Base-by-base conservation (phyloP, 164 flowering plant genomes). In the Magnolia changhungtana region DNA sequence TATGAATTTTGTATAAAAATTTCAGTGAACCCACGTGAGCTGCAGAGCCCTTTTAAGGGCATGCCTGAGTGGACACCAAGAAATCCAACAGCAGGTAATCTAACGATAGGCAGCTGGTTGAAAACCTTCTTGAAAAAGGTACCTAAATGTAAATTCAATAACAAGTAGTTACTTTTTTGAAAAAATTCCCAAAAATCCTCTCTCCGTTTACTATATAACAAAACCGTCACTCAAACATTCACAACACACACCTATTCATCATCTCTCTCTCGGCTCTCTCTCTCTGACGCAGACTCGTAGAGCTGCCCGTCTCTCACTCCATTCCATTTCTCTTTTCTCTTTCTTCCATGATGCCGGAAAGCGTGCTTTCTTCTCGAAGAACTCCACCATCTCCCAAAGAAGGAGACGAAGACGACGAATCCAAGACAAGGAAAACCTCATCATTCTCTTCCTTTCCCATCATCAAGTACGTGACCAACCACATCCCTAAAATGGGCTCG, bases 351-450 rank as follows among this genome's bases (percentile, higher is more conserved):
- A 88, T 91, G 91, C 79, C 82, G 24, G 97, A 89, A 67, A 87
- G 88, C 49, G 85, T 79, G 50, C 85, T 87, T 50, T 92, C 95
- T 2, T 24, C 80, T 64, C 96, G 97, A 74, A 86, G 94, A 68
- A 49, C n/a, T 37, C 61, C 76, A 18, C 50, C 68, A 11, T 52
- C 67, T 4, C 74, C 67, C 10, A 7, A 1, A 1, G 13, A 67
- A 23, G 58, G 20, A 67, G 86, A 84, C 68, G 83, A 67, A 45
- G 82, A 82, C 69, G 89, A 90, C 85, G 93, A 89, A 69, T 89
- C 98, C 75, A 95, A 93, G 80, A 91, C 88, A 68, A 84, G 88
- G 75, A 91, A 88, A 83, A 81, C 79, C 81, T 63, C 81, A 59
- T 78, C 85, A 16, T 49, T 86, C 67, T 72, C 86, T 51, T 65